Percentiles rank a stretch among this genome's conserved stretches.
phyloP scores from a whole-genome alignment of 2,329 filamentous ascomycete species.

The Aspergillus brasiliensis region DNA sequence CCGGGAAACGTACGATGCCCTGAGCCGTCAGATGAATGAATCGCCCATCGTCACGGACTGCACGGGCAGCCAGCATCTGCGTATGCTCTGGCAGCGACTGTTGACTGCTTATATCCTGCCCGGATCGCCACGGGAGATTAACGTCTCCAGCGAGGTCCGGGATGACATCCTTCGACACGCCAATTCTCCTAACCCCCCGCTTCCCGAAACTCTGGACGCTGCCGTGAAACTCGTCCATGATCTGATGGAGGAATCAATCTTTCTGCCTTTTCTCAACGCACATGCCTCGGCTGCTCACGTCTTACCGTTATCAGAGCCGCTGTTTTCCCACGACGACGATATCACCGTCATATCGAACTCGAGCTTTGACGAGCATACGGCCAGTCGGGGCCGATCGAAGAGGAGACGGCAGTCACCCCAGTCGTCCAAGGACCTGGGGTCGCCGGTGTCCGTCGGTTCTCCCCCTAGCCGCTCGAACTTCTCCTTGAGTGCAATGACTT shows the following conservation, averaged over 20 bases:
- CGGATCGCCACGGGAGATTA: slow-evolving; percentile 83
- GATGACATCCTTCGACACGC: slow-evolving; percentile 73
- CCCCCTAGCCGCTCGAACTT: slow-evolving; percentile 35
- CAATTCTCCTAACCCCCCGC: slow-evolving; percentile 62
- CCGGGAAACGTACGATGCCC: slow-evolving; percentile 64
- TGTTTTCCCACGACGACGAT: slow-evolving; percentile 41
- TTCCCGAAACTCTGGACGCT: slow-evolving; percentile 75
- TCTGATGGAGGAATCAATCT: slow-evolving; percentile 94
- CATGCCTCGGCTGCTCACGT: slow-evolving; percentile 53
- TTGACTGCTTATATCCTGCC: slow-evolving; percentile 88
- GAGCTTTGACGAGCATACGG: slow-evolving; percentile 33
- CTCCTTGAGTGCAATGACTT: slow-evolving; percentile 34
- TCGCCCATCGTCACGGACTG: slow-evolving; percentile 53
- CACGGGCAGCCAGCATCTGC: slow-evolving; percentile 68
- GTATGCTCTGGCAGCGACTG: slow-evolving; percentile 82
- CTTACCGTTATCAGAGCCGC: slow-evolving; percentile 48
- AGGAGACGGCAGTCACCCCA: slow-evolving; percentile 35
- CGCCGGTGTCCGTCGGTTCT: slow-evolving; percentile 25
- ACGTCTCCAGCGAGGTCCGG: slow-evolving; percentile 81
- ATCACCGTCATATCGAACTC: slow-evolving; percentile 34
- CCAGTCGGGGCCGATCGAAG: slow-evolving; percentile 31
- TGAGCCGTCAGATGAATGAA: slow-evolving; percentile 54
- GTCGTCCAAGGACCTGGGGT: slow-evolving; percentile 35
- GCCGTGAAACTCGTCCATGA: slow-evolving; percentile 90
- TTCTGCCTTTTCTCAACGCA: slow-evolving; percentile 86